These are phyloP conservation scores for Fagopyrum esculentum DNA, from an alignment of 148 eudicot species.

Conservation along the genomic window DNA sequence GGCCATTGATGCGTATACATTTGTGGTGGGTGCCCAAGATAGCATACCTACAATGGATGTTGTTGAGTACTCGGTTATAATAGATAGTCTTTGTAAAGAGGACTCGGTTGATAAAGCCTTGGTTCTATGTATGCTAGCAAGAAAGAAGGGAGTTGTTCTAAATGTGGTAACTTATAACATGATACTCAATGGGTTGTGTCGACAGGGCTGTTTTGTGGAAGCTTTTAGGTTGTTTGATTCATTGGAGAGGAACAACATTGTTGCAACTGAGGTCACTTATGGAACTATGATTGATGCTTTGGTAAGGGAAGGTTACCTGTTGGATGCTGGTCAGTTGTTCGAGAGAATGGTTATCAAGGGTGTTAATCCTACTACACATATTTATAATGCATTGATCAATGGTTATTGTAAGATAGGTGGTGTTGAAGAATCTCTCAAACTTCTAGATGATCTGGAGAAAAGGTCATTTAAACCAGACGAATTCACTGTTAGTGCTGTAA, in stretches of 20 bases:
- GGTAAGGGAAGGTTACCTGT: slow-evolving; percentile 63
- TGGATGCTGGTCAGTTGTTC: slow-evolving; percentile 65
- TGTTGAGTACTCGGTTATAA: slow-evolving; percentile 57
- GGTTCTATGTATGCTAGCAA: slow-evolving; percentile 49
- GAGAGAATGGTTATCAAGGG: slow-evolving; percentile 59
- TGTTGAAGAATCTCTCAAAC: slow-evolving; percentile 49
- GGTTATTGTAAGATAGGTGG: slow-evolving; percentile 67
- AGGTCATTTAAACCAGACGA: slow-evolving; percentile 55
- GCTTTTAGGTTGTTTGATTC: slow-evolving; percentile 89
- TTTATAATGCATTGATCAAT: slow-evolving; percentile 63
- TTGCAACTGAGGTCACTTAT: slow-evolving; percentile 73
- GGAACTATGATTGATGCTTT: slow-evolving; percentile 65
- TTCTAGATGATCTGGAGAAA: slow-evolving; percentile 48
- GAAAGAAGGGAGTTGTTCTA: slow-evolving; percentile 48
- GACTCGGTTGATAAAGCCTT: slow-evolving; percentile 68
- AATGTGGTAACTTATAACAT: slow-evolving; percentile 66
- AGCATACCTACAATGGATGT: slow-evolving; percentile 42
- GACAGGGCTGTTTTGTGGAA: slow-evolving; percentile 76
- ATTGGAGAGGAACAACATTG: slow-evolving; percentile 42
- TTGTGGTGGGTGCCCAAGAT: slow-evolving; percentile 42
- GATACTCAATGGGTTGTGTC: slow-evolving; percentile 71
- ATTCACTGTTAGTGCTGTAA: slow-evolving; percentile 64
- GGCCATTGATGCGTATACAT: slow-evolving; percentile 60
- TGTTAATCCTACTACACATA: slow-evolving; percentile 44
- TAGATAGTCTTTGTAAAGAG: slow-evolving; percentile 77